phyloP scores from a whole-genome alignment of 2,329 filamentous ascomycete species.

The Calycina herbarum region DNA sequence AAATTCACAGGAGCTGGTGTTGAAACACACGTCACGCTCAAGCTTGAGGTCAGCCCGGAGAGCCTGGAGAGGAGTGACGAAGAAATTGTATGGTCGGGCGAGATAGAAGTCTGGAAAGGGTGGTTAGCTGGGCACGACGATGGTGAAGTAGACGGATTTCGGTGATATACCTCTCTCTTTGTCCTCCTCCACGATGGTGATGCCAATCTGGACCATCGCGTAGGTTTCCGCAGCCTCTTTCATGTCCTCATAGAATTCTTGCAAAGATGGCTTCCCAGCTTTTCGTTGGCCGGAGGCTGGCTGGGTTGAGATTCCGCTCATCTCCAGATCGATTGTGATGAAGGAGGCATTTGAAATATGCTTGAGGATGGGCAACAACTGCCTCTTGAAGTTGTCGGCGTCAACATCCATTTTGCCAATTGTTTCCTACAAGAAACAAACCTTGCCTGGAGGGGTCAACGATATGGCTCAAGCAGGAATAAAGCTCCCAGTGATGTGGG shows the following conservation, averaged over 20 bases:
- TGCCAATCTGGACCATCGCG: conserved; percentile 64
- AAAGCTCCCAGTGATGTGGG: no score
- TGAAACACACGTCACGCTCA: conserved; percentile 56
- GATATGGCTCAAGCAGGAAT: no score
- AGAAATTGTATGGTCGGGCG: conserved; percentile 64
- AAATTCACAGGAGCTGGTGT: conserved; percentile 55
- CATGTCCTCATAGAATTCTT: conserved; percentile 60
- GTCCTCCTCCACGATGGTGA: conserved; percentile 64
- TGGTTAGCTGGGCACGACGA: conserved; percentile 3
- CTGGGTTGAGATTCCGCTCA: conserved; percentile 59
- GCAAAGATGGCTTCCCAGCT: conserved; percentile 50
- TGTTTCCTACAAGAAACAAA: neutral
- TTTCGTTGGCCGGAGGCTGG: conserved; percentile 36
- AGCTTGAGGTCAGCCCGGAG: conserved; percentile 49
- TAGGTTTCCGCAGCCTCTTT: conserved; percentile 62
- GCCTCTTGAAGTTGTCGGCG: conserved; percentile 45
- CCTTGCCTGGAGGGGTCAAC: no score
- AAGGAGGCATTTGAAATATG: conserved; percentile 60
- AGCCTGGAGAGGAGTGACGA: conserved; percentile 55
- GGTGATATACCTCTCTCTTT: conserved; percentile 44
- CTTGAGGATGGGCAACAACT: conserved; percentile 56
- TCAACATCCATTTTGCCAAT: conserved; percentile 55
- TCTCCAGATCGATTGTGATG: conserved; percentile 65
- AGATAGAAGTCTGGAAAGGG: conserved; percentile 49
- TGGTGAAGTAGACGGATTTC: neutral